Evolutionary conservation across 352 stramenopile genomes (phyloP), one percentile per base, ranked within the genome.

Genomic region (Phytopythium chamaehyphon): DNA sequence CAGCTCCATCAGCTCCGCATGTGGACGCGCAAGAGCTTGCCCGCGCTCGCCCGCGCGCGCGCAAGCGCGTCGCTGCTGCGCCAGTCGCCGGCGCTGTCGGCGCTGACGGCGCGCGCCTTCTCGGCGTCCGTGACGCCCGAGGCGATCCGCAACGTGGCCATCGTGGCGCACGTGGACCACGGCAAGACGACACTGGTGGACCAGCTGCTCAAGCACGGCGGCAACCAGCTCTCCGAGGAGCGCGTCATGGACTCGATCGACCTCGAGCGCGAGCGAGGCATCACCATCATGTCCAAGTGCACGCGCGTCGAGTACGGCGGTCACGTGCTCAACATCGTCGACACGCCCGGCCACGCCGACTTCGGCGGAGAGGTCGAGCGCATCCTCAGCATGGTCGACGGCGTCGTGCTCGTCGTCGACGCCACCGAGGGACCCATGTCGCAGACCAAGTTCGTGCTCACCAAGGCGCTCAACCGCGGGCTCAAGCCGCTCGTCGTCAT

Each of bases 231-330:
- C 12, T 75, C 66, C 1, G 74, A 81, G 62, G 92, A 98, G 54
- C 83, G 96, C 50, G 90, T 98, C 3, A 99, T 99, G 97, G 97
- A 99, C 74, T 98, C 85, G 49, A 98, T 98, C 54, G 96, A 98
- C 54, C 64, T 99, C 22, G 97, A 99, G 82, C 90, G 94, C 47
- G 96, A 99, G 75, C 93, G 97, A 16, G 97, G 96, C 16, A 99
- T 99, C 63, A 99, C 97, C 16, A 99, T 99, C 71, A 98, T 98
- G 68, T 98, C 87, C 61, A 99, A 99, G 76, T 96, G 95, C 55
- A 99, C 96, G 42, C 84, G 95, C 26, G 82, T 99, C 48, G 75
- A 98, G 58, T 99, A 98, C 72, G 77, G 85, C 44, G 96, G 87
- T 39, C 77, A 97, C 39, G 80, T 96, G 47, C 87, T 99, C 55